Evolutionary conservation across 352 stramenopile genomes (phyloP), one percentile per base, ranked within the genome.

Genomic region (Globisporangium takayamanum): DNA sequence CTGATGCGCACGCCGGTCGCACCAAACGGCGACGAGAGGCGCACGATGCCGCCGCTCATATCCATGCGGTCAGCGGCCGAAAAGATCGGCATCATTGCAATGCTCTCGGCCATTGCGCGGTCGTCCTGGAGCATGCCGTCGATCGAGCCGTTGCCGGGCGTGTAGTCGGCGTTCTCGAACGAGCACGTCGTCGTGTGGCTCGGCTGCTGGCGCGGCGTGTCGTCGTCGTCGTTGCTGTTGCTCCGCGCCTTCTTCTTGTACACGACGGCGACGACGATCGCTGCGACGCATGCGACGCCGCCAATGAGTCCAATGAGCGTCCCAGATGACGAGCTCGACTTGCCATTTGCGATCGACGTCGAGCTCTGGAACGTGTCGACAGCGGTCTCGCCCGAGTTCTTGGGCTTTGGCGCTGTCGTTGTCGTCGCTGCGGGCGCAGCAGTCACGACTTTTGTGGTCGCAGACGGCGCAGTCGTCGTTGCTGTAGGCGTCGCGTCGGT

Each of bases 291-390:
- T n/a, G 50, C 58, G 10, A 59, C 39, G 4, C 22, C 39, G 5
- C 30, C 51, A 12, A 33, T 33, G 6, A 47, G 8, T 2, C 1
- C 59, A n/a, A 64, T 53, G 6, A 64, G 11, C 30, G 53, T 20
- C 5, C 50, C 25, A 33, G 20, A 55, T 14, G 25, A 36, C 8
- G 22, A 10, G 16, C 46, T 22, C 22, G 47, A 28, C 20, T 33
- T 55, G 18, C n/a, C 10, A 4, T 47, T 42, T 18, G 41, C 26
- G 52, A 55, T 26, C 28, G 30, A 15, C 0, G 26, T 53, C 6
- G 53, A 55, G 20, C 44, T 64, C 51, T 59, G 46, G 44, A 64
- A 64, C 52, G 59, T 59, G 44, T 64, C 59, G 18, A 64, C 59
- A 4, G 59, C 59, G 1, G 53, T 57, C 44, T 64, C 59, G 48